Conservation (phyloP, 2,329 filamentous ascomycete genomes). For the Arachnomyces sp. region DNA sequence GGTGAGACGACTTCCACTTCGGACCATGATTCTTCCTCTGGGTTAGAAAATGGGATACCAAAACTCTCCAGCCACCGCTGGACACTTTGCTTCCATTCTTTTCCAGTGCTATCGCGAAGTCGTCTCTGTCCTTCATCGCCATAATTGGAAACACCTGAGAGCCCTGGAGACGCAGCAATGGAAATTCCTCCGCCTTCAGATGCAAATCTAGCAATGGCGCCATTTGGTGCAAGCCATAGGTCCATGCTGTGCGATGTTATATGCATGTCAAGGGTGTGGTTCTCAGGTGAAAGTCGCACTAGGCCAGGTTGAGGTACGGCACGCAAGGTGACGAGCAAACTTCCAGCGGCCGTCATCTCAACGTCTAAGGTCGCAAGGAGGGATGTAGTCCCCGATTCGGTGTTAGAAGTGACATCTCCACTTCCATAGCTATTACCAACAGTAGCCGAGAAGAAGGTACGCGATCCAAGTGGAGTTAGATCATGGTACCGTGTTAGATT, state of each 20-base stretch:
- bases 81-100: conserved; percentile 30
- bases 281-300: conserved; percentile 21
- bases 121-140: no score
- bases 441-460: conserved; percentile 30
- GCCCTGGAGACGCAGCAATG: no score
- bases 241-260: conserved; percentile 11
- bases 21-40: conserved; percentile 30
- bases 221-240: conserved; percentile 34
- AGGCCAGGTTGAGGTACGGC: conserved; percentile 30
- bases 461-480: conserved; percentile 33
- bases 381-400: conserved; percentile 14
- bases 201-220: conserved; percentile 28
- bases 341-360: conserved; percentile 29
- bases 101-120: conserved; percentile 12
- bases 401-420: conserved; percentile 19
- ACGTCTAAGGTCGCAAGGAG: conserved; percentile 30
- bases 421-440: conserved; percentile 24
- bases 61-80: conserved; percentile 30
- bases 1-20: conserved; percentile 35
- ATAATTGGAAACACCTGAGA: no score
- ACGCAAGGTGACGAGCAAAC: conserved; percentile 28
- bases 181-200: no score
- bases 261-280: conserved; percentile 1
- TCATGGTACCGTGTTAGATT: conserved; percentile 27
- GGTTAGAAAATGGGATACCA: conserved; percentile 23